A percentile compares a stretch with the other conserved stretches of the same genome.
phyloP scores from a whole-genome alignment of 2,329 filamentous ascomycete genomes.

The Dendryphion nanum region DNA sequence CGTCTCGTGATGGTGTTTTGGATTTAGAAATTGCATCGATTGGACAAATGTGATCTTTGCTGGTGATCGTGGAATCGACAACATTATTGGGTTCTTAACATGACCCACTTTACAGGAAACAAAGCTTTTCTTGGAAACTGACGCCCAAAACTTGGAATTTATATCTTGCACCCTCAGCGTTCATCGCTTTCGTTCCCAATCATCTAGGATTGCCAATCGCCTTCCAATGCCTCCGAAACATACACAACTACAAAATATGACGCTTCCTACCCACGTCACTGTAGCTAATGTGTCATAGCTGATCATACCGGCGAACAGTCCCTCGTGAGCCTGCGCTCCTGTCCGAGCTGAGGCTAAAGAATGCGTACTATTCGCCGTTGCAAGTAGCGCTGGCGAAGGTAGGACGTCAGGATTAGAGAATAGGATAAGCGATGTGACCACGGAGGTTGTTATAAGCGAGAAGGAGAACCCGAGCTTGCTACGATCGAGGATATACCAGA shows the following conservation, averaged over 20 bases:
- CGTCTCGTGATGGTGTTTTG: no score
- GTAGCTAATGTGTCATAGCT: constrained; percentile 66
- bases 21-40: no score
- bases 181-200: no score
- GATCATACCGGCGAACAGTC: constrained; percentile 53
- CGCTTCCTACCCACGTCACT: constrained; percentile 86
- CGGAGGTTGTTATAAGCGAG: constrained; percentile 69
- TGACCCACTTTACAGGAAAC: no score
- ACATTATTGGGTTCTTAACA: no score
- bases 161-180: no score
- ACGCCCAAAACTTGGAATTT: no score
- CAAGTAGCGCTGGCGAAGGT: constrained; percentile 46
- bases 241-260: constrained; percentile 90
- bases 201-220: constrained; percentile 58
- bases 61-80: no score
- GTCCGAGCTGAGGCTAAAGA: not conserved
- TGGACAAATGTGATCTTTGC: no score
- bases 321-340: constrained; percentile 1
- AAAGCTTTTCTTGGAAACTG: no score
- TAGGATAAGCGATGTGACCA: constrained; percentile 72
- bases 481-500: constrained; percentile 96
- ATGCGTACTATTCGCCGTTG: constrained; percentile 23
- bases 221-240: constrained; percentile 96
- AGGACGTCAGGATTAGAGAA: constrained; percentile 76
- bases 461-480: constrained; percentile 81